Conservation (phyloP, 2,329 filamentous ascomycete genomes). For the Lachnellula subtilissima region DNA sequence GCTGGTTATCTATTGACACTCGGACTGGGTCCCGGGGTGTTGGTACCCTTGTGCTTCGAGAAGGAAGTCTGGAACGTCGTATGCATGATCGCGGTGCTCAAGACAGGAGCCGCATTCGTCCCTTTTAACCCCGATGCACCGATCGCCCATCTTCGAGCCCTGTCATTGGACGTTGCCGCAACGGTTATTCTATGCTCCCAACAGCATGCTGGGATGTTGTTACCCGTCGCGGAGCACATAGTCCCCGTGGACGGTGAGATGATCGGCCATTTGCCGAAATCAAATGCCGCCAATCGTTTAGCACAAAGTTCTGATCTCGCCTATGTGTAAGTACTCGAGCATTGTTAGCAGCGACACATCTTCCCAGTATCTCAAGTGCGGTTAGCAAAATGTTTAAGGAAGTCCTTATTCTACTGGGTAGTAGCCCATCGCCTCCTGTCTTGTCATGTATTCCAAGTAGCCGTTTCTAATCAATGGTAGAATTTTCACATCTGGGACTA, state of each 20-base stretch:
- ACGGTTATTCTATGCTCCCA: conserved; percentile 10
- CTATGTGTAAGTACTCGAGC: conserved; percentile 3
- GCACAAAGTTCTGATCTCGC: conserved; percentile 3
- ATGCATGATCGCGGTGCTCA: conserved; percentile 26
- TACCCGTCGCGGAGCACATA: neutral
- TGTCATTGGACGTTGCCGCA: conserved; percentile 7
- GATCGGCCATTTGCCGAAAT: neutral
- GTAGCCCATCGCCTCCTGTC: neutral
- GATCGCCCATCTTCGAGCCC: neutral
- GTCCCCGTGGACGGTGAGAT: neutral
- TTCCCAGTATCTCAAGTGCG: neutral
- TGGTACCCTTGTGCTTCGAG: conserved; percentile 17
- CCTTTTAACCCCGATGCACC: conserved; percentile 23
- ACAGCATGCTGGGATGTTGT: neutral
- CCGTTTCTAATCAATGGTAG: neutral
- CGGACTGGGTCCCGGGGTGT: conserved; percentile 8
- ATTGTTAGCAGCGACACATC: neutral
- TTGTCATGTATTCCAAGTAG: too few species aligned
- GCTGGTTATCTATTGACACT: conserved; percentile 5
- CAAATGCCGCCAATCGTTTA: neutral
- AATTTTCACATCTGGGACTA: conserved; percentile 24
- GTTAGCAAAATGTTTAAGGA: neutral
- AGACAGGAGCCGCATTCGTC: conserved; percentile 27
- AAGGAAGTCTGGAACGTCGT: conserved; percentile 24
- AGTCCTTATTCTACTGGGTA: neutral